Percentiles rank a stretch among this genome's conserved stretches.
phyloP scores from a whole-genome alignment of 176 grass and related monocot species.

The Cenchrus americanus region DNA sequence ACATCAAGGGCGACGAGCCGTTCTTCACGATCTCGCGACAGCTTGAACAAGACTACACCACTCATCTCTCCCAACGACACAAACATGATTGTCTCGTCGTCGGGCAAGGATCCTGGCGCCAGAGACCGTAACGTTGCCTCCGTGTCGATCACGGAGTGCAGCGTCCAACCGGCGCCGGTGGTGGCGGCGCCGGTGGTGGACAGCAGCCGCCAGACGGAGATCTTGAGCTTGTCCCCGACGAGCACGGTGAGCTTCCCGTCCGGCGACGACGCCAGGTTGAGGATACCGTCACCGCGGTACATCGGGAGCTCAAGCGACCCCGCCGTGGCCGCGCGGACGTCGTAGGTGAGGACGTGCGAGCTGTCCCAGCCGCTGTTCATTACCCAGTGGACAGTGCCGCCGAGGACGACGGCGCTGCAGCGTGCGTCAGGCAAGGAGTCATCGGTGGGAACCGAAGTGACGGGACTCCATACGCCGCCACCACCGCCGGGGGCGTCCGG shows the following conservation, averaged over 20 bases:
- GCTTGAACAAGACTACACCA: not conserved
- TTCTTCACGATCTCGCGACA: not conserved
- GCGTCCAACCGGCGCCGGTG: not conserved
- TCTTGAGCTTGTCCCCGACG: not conserved
- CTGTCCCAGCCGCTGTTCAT: not conserved
- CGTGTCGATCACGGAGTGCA: not conserved
- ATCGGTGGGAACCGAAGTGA: not conserved
- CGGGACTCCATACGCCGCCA: not conserved
- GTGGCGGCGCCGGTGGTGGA: not conserved
- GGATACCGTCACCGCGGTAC: not conserved
- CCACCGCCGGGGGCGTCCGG: not conserved
- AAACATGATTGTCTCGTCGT: not conserved
- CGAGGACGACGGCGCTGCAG: not conserved
- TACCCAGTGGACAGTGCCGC: not conserved
- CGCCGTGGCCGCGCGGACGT: not conserved
- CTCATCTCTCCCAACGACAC: not conserved
- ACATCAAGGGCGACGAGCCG: not conserved
- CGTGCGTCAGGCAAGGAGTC: not conserved
- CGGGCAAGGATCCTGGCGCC: not conserved
- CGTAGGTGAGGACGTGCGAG: not conserved
- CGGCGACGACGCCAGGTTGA: not conserved
- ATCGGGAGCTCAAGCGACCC: not conserved
- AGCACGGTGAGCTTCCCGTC: not conserved
- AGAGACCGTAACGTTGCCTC: not conserved
- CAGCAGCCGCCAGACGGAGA: not conserved